Evolutionary conservation across 208 protist genomes (phyloP).

Genomic region (Acanthamoeba culbertsoni): DNA sequence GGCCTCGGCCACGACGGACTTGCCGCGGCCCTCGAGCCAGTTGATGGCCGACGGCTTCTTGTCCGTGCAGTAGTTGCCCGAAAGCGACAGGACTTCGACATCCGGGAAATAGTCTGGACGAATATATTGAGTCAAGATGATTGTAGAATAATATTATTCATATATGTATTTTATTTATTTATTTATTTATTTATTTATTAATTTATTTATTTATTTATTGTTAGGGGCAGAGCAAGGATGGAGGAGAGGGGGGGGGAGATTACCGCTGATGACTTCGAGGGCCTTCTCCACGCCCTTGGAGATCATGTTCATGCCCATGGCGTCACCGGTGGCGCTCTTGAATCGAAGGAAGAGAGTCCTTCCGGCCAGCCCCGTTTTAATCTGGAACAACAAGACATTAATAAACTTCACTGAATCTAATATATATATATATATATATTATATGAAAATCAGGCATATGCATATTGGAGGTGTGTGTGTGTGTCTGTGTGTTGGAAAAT

Average conservation of each 20-base stretch:
- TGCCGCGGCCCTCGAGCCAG: conserved; percentile 96
- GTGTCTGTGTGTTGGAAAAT: not conserved
- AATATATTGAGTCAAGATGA: not conserved
- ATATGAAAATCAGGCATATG: too few species aligned
- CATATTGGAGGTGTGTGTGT: too few species aligned
- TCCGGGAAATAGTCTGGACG: conserved; percentile 10
- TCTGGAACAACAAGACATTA: too few species aligned
- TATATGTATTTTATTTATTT: too few species aligned
- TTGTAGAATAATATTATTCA: too few species aligned
- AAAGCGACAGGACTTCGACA: conserved; percentile 76
- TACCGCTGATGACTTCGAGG: conserved; percentile 80
- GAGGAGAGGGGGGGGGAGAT: not conserved
- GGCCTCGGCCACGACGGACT: conserved; percentile 93
- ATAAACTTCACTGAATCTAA: too few species aligned
- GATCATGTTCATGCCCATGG: conserved; percentile 99
- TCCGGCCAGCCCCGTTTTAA: conserved; percentile 88
- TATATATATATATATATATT: too few species aligned
- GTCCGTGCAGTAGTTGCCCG: conserved; percentile 97
- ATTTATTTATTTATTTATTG: not conserved
- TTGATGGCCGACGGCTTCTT: conserved; percentile 98
- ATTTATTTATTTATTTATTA: not conserved
- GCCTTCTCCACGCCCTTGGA: conserved; percentile 95
- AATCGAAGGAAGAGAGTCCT: conserved; percentile 94
- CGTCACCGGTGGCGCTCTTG: conserved; percentile 90
- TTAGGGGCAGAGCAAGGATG: not conserved